phyloP scores from a whole-genome alignment of 2,329 filamentous ascomycete species.

The Cercospora berteroae region DNA sequence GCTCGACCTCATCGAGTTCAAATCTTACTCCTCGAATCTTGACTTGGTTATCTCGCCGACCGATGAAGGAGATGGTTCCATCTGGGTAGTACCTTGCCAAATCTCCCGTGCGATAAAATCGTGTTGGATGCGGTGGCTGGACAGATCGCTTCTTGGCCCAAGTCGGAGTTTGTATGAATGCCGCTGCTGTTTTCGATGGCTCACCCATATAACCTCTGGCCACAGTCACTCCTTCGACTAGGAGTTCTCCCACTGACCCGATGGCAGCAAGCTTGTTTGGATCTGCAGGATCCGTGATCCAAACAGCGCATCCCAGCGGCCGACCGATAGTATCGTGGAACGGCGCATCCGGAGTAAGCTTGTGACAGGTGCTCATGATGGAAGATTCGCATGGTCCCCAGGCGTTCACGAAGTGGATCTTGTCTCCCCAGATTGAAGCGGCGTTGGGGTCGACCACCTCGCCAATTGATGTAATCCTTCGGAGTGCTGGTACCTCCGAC shows the following conservation, averaged over 20 bases:
- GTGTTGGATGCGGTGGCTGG: neutral
- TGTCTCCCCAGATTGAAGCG: neutral
- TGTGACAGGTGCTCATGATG: neutral
- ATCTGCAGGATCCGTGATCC: neutral
- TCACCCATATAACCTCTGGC: conserved; percentile 18
- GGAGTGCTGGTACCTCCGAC: neutral
- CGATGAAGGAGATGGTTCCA: neutral
- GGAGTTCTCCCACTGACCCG: conserved; percentile 8
- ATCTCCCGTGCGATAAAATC: conserved; percentile 14
- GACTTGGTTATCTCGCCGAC: conserved; percentile 4
- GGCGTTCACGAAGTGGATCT: neutral
- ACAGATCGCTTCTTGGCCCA: neutral
- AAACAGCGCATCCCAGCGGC: conserved; percentile 24
- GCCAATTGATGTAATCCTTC: neutral
- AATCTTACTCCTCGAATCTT: conserved; percentile 1
- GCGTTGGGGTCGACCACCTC: neutral
- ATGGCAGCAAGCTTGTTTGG: neutral
- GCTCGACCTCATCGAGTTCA: conserved; percentile 7
- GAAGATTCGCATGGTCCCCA: conserved; percentile 5
- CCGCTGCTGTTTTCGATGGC: conserved; percentile 24
- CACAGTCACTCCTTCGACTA: conserved; percentile 12
- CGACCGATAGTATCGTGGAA: conserved; percentile 36
- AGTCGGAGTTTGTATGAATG: conserved; percentile 30
- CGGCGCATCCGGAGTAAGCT: neutral
- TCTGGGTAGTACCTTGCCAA: conserved; percentile 6